Percentiles rank a stretch among this genome's conserved stretches.
Evolutionary conservation across 2,329 filamentous ascomycete species (phyloP).

Genomic region (Mariannaea elegans): DNA sequence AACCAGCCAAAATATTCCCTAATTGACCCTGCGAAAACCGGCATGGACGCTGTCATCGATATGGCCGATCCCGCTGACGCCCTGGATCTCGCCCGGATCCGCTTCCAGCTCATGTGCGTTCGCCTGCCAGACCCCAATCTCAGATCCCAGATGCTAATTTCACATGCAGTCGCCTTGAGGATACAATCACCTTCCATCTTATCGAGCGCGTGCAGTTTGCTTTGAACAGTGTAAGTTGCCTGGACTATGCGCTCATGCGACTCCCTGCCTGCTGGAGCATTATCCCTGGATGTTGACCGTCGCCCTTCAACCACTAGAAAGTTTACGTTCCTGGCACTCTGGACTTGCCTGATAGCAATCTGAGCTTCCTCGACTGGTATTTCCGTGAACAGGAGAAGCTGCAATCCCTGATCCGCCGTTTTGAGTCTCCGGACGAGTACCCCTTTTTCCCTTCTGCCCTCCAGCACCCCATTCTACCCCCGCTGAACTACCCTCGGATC

Average conservation of each 20-base stretch:
- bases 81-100: constrained; percentile 89
- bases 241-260: constrained; percentile 17
- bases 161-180: constrained; percentile 83
- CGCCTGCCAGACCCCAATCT: neutral
- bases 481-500: constrained; percentile 87
- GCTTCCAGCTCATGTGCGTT: constrained; percentile 88
- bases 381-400: constrained; percentile 88
- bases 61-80: constrained; percentile 85
- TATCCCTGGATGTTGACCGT: constrained; percentile 25
- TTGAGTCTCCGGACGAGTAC: constrained; percentile 95
- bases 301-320: constrained; percentile 53
- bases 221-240: constrained; percentile 67
- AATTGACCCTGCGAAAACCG: constrained; percentile 15
- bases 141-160: constrained; percentile 22
- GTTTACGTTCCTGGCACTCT: constrained; percentile 88
- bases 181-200: constrained; percentile 96
- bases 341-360: constrained; percentile 73
- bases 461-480: constrained; percentile 83
- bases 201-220: constrained; percentile 99
- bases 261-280: constrained; percentile 20
- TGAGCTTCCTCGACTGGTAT: constrained; percentile 95
- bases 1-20: neutral
- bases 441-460: constrained; percentile 91
- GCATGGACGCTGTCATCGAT: constrained; percentile 91
- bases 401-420: constrained; percentile 92